phyloP scores from a whole-genome alignment of 1,284 basidiomycete genomes.

The Chalciporus sp. region DNA sequence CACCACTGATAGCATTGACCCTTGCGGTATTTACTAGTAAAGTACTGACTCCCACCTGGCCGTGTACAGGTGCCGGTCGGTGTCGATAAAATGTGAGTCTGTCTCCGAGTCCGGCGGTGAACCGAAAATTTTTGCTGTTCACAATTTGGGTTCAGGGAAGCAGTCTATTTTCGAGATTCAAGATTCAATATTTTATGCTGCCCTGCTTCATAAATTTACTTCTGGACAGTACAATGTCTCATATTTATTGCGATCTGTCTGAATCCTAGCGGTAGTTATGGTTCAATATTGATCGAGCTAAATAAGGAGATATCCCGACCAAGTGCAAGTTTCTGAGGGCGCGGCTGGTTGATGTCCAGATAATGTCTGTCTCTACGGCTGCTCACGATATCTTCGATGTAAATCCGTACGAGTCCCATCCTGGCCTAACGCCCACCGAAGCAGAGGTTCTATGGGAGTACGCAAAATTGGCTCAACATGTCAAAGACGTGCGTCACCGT shows the following conservation, averaged over 20 bases:
- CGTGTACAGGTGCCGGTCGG: no score
- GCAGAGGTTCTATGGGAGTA: conserved; percentile 81
- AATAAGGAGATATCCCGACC: not conserved
- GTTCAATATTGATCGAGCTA: not conserved
- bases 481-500: conserved; percentile 59
- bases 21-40: no score
- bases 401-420: conserved; percentile 72
- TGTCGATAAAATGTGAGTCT: no score
- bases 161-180: not conserved
- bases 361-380: conserved; percentile 25
- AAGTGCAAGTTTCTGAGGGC: no score
- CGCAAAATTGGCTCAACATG: conserved; percentile 68
- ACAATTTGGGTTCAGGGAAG: not conserved
- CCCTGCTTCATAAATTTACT: no score
- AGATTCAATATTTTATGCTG: not conserved
- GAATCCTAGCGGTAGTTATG: not conserved
- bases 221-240: not conserved
- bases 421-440: conserved; percentile 62
- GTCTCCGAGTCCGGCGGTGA: not conserved
- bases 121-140: not conserved
- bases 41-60: no score
- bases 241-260: not conserved
- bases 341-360: not conserved
- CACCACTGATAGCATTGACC: no score
- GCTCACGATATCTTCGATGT: conserved; percentile 49